phyloP scores from a whole-genome alignment of 805 yeast genomes.

The Candida adriatica region DNA sequence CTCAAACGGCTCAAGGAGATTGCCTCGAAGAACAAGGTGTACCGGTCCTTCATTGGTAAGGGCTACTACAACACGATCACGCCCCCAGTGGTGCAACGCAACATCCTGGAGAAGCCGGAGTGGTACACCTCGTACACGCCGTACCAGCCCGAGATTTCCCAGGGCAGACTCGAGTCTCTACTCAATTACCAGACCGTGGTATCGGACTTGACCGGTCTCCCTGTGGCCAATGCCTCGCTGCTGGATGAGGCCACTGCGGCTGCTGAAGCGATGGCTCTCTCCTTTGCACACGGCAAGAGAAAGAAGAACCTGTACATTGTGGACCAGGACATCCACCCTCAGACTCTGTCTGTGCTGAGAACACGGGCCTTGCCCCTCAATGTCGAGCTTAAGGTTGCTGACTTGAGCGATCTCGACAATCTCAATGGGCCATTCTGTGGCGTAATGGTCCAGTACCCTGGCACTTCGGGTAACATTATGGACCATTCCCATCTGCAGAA shows the following conservation, averaged over 20 bases:
- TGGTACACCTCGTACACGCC: conserved; percentile 99
- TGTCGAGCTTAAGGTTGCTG: conserved; percentile 55
- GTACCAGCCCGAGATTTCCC: conserved; percentile 96
- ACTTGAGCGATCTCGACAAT: conserved; percentile 37
- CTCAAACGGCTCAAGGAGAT: conserved; percentile 56
- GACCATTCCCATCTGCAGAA: conserved; percentile 40
- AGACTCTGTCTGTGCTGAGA: conserved; percentile 71
- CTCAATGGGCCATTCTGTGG: conserved; percentile 54
- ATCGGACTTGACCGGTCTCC: conserved; percentile 84
- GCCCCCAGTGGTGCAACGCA: conserved; percentile 92
- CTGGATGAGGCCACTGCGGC: conserved; percentile 98
- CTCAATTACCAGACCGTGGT: conserved; percentile 91
- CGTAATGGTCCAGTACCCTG: conserved; percentile 84
- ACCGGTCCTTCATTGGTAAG: conserved; percentile 79
- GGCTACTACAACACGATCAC: conserved; percentile 88
- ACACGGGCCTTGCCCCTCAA: conserved; percentile 74
- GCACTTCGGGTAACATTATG: conserved; percentile 68
- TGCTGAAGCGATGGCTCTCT: conserved; percentile 90
- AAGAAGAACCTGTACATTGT: conserved; percentile 66
- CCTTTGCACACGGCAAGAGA: conserved; percentile 59
- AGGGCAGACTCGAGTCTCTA: conserved; percentile 88
- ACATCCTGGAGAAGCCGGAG: conserved; percentile 86
- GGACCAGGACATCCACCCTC: conserved; percentile 74
- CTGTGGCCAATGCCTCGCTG: conserved; percentile 91
- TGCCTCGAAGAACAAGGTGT: conserved; percentile 69